Evolutionary conservation across 2,329 filamentous ascomycete genomes (phyloP), one percentile per base, ranked within the genome.

Genomic region (Fusarium redolens): DNA sequence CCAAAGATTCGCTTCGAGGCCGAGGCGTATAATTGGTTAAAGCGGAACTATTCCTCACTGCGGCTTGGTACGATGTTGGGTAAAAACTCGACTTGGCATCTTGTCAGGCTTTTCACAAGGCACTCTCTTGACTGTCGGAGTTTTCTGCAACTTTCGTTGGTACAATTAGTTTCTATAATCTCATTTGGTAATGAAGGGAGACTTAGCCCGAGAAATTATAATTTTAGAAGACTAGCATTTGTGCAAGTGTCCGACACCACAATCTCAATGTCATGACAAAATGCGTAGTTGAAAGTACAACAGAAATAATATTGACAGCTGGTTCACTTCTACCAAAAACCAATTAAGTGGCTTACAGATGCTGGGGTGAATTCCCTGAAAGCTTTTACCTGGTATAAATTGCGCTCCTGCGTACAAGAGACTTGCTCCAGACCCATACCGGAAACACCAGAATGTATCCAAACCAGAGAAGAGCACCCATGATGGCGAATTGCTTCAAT

Each of bases 381-480:
- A 12, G 1, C 9, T 4, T 17, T 22, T 55, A 41, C 18, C 7
- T 28, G 4, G 15, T 15, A 17, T 57, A 58, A 12, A 18, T 2
- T 5, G 22, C 22, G 3, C 50, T 57, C 7, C 20, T 57, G 12
- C n/a, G 38, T 4, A 61, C 5, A 9, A 61, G 14, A 17, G 31
- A 14, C 17, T 47, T 45, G 11, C 58, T 65, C 38, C 28, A 55
- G 8, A 63, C 8, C 62, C 62, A 65, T 2, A 65, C 28, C 13
- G 58, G 58, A 22, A 65, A 22, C 1, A 40, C 60, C 4, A 65
- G 11, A 4, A 48, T 4, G 14, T 57, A 65, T 4, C 62, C 62
- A 8, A 41, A 2, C 62, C 60, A 65, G 2, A 65, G 60, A 28
- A 65, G 60, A 37, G 30, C 22, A 48, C 48, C 41, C 60, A 65